Base-by-base conservation (phyloP, 176 grass and related monocot genomes). In the Rhynchospora breviuscula region DNA sequence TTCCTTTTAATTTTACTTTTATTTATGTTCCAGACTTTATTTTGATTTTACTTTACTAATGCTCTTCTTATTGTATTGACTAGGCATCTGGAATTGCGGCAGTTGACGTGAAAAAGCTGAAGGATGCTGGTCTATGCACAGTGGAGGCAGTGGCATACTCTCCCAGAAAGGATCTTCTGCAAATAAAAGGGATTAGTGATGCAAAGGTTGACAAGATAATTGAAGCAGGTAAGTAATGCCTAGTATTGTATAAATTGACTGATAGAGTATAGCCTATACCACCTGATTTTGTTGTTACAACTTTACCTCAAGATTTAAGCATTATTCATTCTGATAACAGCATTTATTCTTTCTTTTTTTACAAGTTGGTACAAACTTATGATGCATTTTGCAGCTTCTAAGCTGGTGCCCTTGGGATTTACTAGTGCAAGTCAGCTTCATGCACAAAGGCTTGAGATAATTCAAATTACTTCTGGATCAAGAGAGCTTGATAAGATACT, bases 111-210 rank as follows among this genome's bases (percentile, higher is more conserved):
- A 98, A 94, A 90, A 98, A 91, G 74, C 90, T 98, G 45, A 98
- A 98, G 72, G 95, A 98, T 87, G 85, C 90, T 74, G 95, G 95
- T 73, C 89, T 93, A 29, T 98, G 90, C 88, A 98, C 95, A 79
- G 92, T 98, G 31, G 95, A 98, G 78, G 84, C 89, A 67, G 90
- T 98, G 49, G 92, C 49, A 78, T 94, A 93, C 79, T 88, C 92
- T 54, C 95, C 95, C 31, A 92, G 95, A 33, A 98, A 98, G 88
- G 92, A 98, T 84, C 92, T 98, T 85, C 84, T 98, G 78, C 95
- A 91, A 91, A 98, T 98, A 54, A 98, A 98, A 91, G 92, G 92
- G 51, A 93, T 98, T 67, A 94, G 95, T 88, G 95, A 98, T 85
- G 92, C 92, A 56, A 94, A 98, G 90, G 87, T 98, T 2, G 92